Conservation (phyloP, 2,329 filamentous ascomycete species). For the Incumbomyces lentus region DNA sequence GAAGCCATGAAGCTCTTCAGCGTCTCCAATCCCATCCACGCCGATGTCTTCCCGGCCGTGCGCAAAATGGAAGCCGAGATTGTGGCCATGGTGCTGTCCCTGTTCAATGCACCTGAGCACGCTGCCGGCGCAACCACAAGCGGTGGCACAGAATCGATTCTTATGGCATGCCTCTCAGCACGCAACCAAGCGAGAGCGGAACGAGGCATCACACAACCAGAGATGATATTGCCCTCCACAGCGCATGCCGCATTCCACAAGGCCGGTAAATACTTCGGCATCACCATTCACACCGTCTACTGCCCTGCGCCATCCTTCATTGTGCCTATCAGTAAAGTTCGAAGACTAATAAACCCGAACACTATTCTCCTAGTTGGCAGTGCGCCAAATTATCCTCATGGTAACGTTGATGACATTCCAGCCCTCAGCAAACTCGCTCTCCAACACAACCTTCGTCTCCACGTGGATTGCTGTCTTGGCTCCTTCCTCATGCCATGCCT, state of each 20-base stretch:
- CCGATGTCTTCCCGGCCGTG: constrained; percentile 94
- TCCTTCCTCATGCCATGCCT: constrained; percentile 92
- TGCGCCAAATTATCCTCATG: constrained; percentile 95
- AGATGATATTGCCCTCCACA: constrained; percentile 95
- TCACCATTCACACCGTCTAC: constrained; percentile 79
- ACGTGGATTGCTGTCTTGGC: constrained; percentile 95
- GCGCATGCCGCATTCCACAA: constrained; percentile 96
- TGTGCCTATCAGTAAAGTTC: constrained; percentile 67
- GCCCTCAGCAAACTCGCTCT: constrained; percentile 72
- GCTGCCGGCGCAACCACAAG: constrained; percentile 82
- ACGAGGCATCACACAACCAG: constrained; percentile 78
- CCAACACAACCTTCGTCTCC: constrained; percentile 70
- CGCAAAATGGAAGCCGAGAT: constrained; percentile 99
- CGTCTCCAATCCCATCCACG: constrained; percentile 92
- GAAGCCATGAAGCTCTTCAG: constrained; percentile 92
- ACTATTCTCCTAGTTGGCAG: constrained; percentile 88
- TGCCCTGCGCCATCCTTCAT: constrained; percentile 80
- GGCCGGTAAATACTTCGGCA: constrained; percentile 89
- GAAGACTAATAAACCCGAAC: constrained; percentile 84
- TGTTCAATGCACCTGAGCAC: constrained; percentile 83
- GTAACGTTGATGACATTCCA: constrained; percentile 91
- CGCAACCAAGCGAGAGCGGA: constrained; percentile 81
- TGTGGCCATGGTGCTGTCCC: constrained; percentile 78
- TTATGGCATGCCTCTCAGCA: constrained; percentile 87
- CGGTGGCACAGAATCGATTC: constrained; percentile 89